phyloP scores from a whole-genome alignment of 352 stramenopile species.

The Globisporangium viniferum region DNA sequence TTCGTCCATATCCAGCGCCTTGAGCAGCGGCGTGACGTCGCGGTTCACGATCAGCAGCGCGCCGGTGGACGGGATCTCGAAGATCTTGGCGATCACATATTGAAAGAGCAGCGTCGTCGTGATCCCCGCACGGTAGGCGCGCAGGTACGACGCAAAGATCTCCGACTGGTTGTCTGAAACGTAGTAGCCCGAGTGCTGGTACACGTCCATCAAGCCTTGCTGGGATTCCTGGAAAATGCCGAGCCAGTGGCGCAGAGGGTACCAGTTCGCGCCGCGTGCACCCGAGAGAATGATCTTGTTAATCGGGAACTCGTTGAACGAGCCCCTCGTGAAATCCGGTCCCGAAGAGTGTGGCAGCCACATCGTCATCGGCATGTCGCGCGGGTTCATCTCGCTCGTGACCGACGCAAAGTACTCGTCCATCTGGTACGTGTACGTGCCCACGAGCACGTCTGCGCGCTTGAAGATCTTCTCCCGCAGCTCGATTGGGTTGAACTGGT shows the following conservation, averaged over 20 bases:
- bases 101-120: slow-evolving; percentile 75
- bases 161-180: slow-evolving; percentile 58
- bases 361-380: slow-evolving; percentile 54
- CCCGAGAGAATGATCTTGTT: slow-evolving; percentile 69
- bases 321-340: slow-evolving; percentile 53
- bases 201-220: slow-evolving; percentile 51
- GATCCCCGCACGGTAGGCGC: slow-evolving; percentile 65
- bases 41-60: slow-evolving; percentile 64
- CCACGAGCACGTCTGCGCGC: slow-evolving; percentile 57
- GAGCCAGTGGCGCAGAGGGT: slow-evolving; percentile 72
- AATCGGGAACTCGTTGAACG: slow-evolving; percentile 71
- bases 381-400: slow-evolving; percentile 41
- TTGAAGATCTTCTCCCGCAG: slow-evolving; percentile 67
- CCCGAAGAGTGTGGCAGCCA: slow-evolving; percentile 71
- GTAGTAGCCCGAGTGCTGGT: slow-evolving; percentile 55
- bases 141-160: slow-evolving; percentile 69
- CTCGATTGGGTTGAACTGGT: slow-evolving; percentile 63
- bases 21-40: slow-evolving; percentile 52
- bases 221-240: slow-evolving; percentile 47
- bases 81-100: slow-evolving; percentile 77
- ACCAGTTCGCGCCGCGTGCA: slow-evolving; percentile 49
- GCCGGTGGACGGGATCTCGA: slow-evolving; percentile 75
- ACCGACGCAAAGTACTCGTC: slow-evolving; percentile 73
- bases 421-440: slow-evolving; percentile 77
- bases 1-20: slow-evolving; percentile 49